Conservation (phyloP, 805 yeast genomes). For the Schwanniomyces vanrijiae region DNA sequence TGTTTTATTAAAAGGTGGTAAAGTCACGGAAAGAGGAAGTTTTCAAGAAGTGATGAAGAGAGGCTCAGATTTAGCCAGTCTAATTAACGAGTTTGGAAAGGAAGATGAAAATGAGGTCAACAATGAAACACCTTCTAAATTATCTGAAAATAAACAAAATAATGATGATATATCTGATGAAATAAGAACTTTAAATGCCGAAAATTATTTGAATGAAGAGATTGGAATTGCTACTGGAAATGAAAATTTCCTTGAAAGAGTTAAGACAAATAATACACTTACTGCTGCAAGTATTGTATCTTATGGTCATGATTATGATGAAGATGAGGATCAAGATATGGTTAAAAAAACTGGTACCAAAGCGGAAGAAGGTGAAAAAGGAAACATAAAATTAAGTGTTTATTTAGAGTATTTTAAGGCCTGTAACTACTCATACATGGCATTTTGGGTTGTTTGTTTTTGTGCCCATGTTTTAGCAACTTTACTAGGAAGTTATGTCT, state of each 20-base stretch:
- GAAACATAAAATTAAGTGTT: conserved; percentile 55
- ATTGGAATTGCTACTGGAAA: background rate
- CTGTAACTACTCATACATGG: conserved; percentile 48
- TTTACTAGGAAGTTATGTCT: conserved; percentile 25
- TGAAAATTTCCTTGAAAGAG: conserved; percentile 10
- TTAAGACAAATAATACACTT: background rate
- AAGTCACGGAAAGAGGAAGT: conserved; percentile 39
- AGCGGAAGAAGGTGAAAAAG: conserved; percentile 26
- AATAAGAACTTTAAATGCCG: background rate
- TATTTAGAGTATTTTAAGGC: conserved; percentile 59
- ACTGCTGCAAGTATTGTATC: conserved; percentile 30
- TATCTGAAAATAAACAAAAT: background rate
- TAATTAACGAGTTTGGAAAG: conserved; percentile 35
- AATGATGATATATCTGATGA: background rate
- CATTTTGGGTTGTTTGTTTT: conserved; percentile 30
- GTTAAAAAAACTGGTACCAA: background rate
- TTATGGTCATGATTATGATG: conserved; percentile 31
- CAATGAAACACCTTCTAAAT: background rate
- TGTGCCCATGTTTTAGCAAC: conserved; percentile 18
- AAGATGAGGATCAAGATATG: conserved; percentile 22
- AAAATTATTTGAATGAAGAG: background rate
- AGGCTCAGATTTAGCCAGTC: conserved; percentile 26
- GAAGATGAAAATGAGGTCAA: background rate
- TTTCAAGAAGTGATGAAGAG: conserved; percentile 41
- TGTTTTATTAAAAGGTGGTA: conserved; percentile 27